Percentiles rank a stretch among this genome's conserved stretches.
Evolutionary conservation across 176 grass and related monocot genomes (phyloP).

Genomic region (Thinopyrum elongatum): DNA sequence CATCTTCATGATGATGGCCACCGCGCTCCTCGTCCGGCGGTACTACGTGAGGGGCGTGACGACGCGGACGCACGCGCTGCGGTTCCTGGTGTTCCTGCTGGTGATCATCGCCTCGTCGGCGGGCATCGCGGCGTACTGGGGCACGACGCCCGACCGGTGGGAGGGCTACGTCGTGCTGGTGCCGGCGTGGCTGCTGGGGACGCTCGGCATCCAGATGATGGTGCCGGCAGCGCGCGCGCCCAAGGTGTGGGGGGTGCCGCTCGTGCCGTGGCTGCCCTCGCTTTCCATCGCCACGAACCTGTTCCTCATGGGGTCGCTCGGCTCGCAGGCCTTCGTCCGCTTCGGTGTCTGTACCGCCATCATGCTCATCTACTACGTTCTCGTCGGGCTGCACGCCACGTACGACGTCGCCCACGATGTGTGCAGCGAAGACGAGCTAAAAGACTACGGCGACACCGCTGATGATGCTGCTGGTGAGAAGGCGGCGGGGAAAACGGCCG

Average conservation of each 20-base stretch:
- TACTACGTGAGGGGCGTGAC: conserved; percentile 76
- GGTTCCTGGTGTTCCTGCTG: conserved; percentile 41
- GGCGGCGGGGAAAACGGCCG: not conserved
- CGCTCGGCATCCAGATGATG: conserved; percentile 64
- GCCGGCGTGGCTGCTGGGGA: conserved; percentile 63
- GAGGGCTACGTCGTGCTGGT: conserved; percentile 50
- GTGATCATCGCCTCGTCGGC: conserved; percentile 52
- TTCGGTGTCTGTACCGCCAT: conserved; percentile 69
- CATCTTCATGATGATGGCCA: conserved; percentile 97
- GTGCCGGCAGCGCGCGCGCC: conserved; percentile 56
- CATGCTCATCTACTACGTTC: conserved; percentile 84
- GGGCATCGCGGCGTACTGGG: conserved; percentile 79
- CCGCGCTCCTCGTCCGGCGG: conserved; percentile 69
- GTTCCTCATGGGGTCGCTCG: conserved; percentile 95
- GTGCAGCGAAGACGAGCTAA: not conserved
- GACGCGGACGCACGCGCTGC: conserved; percentile 24
- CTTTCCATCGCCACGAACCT: conserved; percentile 94
- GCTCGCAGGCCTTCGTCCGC: conserved; percentile 60
- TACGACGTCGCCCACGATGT: conserved; percentile 76
- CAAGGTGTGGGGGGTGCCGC: conserved; percentile 86
- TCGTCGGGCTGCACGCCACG: conserved; percentile 87
- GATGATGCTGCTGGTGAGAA: not conserved
- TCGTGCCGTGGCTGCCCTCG: conserved; percentile 93
- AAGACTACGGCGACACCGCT: not conserved
- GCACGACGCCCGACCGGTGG: conserved; percentile 50